Percentiles rank a stretch among this genome's conserved stretches.
Evolutionary conservation across 768 basidiomycete species (phyloP).

Genomic region (Xanthoconium purpureum): DNA sequence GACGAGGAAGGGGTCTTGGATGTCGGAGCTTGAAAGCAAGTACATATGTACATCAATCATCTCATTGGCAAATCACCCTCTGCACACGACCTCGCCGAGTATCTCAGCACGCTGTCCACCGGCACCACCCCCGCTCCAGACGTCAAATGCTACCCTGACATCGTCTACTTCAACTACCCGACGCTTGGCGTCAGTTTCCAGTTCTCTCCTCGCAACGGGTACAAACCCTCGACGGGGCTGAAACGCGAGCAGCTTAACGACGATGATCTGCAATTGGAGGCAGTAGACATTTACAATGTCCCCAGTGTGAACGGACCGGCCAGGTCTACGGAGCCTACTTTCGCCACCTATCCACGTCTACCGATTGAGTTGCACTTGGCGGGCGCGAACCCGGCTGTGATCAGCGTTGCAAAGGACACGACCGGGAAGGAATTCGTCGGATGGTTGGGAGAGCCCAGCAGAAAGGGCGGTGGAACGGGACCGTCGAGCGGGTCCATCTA

Average conservation of each 20-base stretch:
- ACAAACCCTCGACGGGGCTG: slow-evolving; percentile 51
- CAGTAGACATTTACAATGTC: slow-evolving; percentile 81
- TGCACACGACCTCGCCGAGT: slow-evolving; percentile 42
- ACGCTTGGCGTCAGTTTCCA: slow-evolving; percentile 77
- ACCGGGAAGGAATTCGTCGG: slow-evolving; percentile 78
- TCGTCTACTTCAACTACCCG: slow-evolving; percentile 84
- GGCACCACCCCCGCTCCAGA: slow-evolving; percentile 41
- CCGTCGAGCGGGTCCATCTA: slow-evolving; percentile 82
- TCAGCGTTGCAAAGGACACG: slow-evolving; percentile 47
- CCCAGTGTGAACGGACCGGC: slow-evolving; percentile 36
- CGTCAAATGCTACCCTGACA: slow-evolving; percentile 77
- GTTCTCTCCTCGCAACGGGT: slow-evolving; percentile 64
- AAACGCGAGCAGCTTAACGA: slow-evolving; percentile 47
- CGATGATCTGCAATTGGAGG: slow-evolving; percentile 55
- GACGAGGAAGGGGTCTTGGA: slow-evolving; percentile 5
- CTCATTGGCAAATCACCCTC: slow-evolving; percentile 55
- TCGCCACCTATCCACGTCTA: slow-evolving; percentile 53
- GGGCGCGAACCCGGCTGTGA: slow-evolving; percentile 35
- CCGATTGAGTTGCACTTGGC: slow-evolving; percentile 49
- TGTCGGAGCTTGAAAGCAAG: slow-evolving; percentile 23
- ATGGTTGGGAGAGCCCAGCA: slow-evolving; percentile 77
- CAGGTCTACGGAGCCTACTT: slow-evolving; percentile 49
- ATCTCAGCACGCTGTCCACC: slow-evolving; percentile 39
- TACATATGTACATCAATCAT: slow-evolving; percentile 21
- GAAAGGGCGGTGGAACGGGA: slow-evolving; percentile 88